phyloP scores from a whole-genome alignment of 805 yeast genomes.

The Ogataea wickerhamii region DNA sequence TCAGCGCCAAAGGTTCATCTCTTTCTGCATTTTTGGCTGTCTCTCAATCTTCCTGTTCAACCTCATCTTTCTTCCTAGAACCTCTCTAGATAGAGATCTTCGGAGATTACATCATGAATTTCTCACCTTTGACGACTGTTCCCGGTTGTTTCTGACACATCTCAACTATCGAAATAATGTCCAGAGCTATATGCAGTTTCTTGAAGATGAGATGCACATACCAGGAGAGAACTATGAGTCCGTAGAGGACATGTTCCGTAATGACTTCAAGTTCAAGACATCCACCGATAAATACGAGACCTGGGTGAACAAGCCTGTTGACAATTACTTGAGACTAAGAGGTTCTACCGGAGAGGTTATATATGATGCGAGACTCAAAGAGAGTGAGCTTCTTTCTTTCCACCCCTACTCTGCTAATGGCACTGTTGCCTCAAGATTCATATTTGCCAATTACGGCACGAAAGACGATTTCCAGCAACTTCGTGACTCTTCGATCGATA shows the following conservation, averaged over 20 bases:
- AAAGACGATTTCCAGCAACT: constrained; percentile 49
- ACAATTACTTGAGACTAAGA: constrained; percentile 38
- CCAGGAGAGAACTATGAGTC: constrained; percentile 25
- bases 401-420: constrained; percentile 68
- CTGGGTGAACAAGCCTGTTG: constrained; percentile 50
- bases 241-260: constrained; percentile 15
- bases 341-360: constrained; percentile 34
- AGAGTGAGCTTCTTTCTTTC: constrained; percentile 42
- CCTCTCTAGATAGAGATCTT: constrained; percentile 78
- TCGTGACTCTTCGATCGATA: constrained; percentile 36
- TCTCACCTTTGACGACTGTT: constrained; percentile 65
- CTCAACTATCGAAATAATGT: constrained; percentile 24
- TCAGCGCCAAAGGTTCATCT: constrained; percentile 38
- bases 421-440: constrained; percentile 49
- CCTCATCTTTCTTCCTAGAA: constrained; percentile 74
- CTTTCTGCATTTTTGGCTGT: constrained; percentile 47
- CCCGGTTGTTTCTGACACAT: constrained; percentile 47
- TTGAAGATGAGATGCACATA: constrained; percentile 19
- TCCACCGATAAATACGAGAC: constrained; percentile 53
- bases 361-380: constrained; percentile 49
- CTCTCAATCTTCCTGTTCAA: constrained; percentile 53
- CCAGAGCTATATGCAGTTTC: constrained; percentile 16
- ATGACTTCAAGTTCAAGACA: constrained; percentile 35
- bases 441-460: constrained; percentile 61
- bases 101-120: constrained; percentile 66